phyloP scores from a whole-genome alignment of 768 basidiomycete species.

The Kondoa subrosea region DNA sequence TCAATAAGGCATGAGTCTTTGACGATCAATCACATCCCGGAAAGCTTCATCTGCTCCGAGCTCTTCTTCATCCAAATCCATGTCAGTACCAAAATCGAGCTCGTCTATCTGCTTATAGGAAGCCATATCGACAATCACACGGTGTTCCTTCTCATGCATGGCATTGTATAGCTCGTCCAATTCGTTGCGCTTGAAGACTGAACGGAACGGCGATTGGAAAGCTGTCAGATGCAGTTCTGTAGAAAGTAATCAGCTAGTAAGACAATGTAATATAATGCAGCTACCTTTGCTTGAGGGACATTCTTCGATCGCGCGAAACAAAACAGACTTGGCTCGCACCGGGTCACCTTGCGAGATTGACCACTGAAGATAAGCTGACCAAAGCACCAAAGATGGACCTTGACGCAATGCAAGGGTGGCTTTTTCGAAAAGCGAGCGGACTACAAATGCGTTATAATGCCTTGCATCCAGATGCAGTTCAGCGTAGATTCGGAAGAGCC shows the following conservation, averaged over 20 bases:
- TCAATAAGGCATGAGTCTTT: background rate
- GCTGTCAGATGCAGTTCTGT: background rate
- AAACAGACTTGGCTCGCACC: background rate
- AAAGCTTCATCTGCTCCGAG: background rate
- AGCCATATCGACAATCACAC: background rate
- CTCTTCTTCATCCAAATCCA: background rate
- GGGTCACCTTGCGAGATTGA: background rate
- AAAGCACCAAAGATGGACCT: background rate
- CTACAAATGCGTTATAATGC: background rate
- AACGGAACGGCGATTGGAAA: background rate
- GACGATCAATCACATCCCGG: background rate
- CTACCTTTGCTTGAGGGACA: background rate
- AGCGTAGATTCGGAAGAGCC: background rate
- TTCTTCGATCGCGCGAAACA: background rate
- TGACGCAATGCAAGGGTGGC: background rate
- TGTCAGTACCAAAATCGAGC: background rate
- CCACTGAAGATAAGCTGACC: background rate
- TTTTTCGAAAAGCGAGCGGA: background rate
- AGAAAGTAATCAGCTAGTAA: background rate
- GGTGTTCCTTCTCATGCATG: background rate
- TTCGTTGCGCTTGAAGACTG: background rate
- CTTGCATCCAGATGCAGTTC: background rate
- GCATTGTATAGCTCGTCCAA: background rate
- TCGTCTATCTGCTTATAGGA: background rate
- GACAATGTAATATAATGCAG: background rate